Evolutionary conservation across 371 early-diverging fungal genomes (phyloP).

Genomic region (Syncephalis plumigaleata): DNA sequence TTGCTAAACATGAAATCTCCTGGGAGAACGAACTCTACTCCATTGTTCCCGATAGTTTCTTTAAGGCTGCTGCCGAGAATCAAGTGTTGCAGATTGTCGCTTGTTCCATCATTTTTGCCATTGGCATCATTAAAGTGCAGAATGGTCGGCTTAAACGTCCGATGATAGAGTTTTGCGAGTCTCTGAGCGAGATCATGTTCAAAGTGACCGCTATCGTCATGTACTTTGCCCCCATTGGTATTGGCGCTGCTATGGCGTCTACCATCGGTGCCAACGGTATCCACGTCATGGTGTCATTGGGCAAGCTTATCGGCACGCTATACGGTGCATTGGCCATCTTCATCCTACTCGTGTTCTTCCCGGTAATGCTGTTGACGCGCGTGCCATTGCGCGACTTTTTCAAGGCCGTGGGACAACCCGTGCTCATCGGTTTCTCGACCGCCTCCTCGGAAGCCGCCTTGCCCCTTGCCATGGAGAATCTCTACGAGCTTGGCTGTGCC

Average conservation of each 20-base stretch:
- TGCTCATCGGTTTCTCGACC: conserved; percentile 69
- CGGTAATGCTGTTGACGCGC: conserved; percentile 36
- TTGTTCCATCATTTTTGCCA: conserved; percentile 48
- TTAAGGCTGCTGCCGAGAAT: conserved; percentile 23
- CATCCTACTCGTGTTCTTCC: conserved; percentile 33
- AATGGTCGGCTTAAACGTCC: conserved; percentile 17
- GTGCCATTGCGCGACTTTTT: conserved; percentile 36
- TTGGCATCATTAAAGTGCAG: conserved; percentile 30
- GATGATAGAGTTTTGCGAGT: conserved; percentile 35
- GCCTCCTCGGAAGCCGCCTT: conserved; percentile 70
- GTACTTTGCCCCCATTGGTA: conserved; percentile 63
- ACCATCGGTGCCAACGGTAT: conserved; percentile 52
- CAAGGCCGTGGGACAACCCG: conserved; percentile 35
- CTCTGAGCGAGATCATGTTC: conserved; percentile 49
- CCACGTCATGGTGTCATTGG: conserved; percentile 35
- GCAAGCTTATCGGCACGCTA: conserved; percentile 47
- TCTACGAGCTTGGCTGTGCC: conserved; percentile 56
- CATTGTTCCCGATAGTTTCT: conserved; percentile 37
- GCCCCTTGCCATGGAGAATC: conserved; percentile 52
- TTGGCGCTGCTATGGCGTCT: conserved; percentile 42
- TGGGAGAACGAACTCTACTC: conserved; percentile 31
- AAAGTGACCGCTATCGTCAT: conserved; percentile 44
- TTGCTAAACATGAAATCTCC: conserved; percentile 19
- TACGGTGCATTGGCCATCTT: conserved; percentile 42
- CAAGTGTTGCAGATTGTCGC: conserved; percentile 48